A percentile compares a stretch with the other conserved stretches of the same genome.
phyloP scores from a whole-genome alignment of 2,329 filamentous ascomycete species.

The Myriosclerotinia duriaeana region DNA sequence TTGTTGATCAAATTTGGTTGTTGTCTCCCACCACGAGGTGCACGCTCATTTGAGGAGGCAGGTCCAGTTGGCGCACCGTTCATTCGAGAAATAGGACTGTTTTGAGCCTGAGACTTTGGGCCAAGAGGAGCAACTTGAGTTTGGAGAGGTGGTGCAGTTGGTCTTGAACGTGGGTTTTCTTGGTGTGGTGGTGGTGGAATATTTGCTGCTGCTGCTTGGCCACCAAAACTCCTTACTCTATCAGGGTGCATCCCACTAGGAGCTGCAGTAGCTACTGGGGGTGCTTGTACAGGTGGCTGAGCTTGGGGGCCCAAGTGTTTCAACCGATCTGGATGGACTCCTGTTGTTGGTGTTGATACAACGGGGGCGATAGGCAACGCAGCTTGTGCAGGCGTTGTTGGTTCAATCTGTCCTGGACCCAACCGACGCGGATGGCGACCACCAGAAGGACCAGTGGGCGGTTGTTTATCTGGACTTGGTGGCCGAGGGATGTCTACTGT shows the following conservation, averaged over 20 bases:
- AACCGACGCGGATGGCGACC: slow-evolving; percentile 36
- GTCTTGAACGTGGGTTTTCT: slow-evolving; percentile 41
- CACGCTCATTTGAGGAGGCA: slow-evolving; percentile 39
- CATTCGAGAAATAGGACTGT: slow-evolving; percentile 34
- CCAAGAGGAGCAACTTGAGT: slow-evolving; percentile 38
- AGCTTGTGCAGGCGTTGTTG: slow-evolving; percentile 27
- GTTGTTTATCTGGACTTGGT: slow-evolving; percentile 39
- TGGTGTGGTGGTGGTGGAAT: slow-evolving; percentile 37
- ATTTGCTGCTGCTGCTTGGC: slow-evolving; percentile 34
- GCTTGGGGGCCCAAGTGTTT: slow-evolving; percentile 47
- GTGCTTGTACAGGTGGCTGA: slow-evolving; percentile 41
- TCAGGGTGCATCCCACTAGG: slow-evolving; percentile 39
- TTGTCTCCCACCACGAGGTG: slow-evolving; percentile 43
- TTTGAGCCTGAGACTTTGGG: slow-evolving; percentile 36
- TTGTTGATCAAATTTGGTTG: slow-evolving; percentile 61
- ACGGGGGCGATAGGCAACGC: slow-evolving; percentile 38
- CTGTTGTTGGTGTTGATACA: slow-evolving; percentile 22
- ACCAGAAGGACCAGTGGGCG: slow-evolving; percentile 41
- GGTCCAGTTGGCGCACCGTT: slow-evolving; percentile 41
- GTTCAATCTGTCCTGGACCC: slow-evolving; percentile 36
- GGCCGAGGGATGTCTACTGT: slow-evolving; percentile 34
- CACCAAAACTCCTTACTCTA: slow-evolving; percentile 35
- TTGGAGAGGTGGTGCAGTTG: slow-evolving; percentile 36
- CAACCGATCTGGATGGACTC: slow-evolving; percentile 45
- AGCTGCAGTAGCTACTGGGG: slow-evolving; percentile 38